These are phyloP conservation scores for Bryoerythrophyllum caledonicum DNA, from an alignment of 225 moss, liverwort and hornwort species.

Conservation along the genomic window DNA sequence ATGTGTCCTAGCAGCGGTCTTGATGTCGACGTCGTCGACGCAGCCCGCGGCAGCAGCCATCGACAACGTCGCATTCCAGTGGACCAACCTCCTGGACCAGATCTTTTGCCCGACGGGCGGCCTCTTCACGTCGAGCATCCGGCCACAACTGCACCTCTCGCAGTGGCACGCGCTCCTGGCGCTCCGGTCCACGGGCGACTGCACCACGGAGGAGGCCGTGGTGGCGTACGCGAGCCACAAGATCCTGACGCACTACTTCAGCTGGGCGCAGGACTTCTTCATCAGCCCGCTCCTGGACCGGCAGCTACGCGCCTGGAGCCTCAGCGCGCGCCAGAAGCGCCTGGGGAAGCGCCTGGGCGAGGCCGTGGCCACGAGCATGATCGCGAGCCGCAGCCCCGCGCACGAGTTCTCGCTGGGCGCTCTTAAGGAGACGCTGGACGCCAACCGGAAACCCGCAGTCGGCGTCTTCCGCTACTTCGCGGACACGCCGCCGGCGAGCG, in stretches of 20 bases:
- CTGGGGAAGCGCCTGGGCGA: constrained; percentile 27
- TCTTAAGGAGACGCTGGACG: too few species aligned
- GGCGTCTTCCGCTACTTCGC: too few species aligned
- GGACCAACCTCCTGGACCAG: not conserved
- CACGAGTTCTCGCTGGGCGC: too few species aligned
- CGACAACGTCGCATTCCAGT: constrained; percentile 14
- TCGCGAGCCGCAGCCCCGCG: too few species aligned
- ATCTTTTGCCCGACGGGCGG: not conserved
- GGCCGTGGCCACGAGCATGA: not conserved
- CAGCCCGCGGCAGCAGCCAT: not conserved
- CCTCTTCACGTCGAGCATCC: not conserved
- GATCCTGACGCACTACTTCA: too few species aligned
- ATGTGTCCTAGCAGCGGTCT: too few species aligned
- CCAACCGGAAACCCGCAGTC: too few species aligned
- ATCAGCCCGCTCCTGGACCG: not conserved
- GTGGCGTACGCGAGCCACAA: too few species aligned
- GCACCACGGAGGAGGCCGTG: too few species aligned
- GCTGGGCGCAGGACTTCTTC: too few species aligned
- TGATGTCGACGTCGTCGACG: not conserved
- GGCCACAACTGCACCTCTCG: not conserved
- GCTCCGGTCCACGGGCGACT: not conserved
- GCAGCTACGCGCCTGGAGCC: not conserved
- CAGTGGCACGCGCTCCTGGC: not conserved
- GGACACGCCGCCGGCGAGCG: too few species aligned
- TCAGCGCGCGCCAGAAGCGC: constrained; percentile 1